A percentile compares a stretch with the other conserved stretches of the same genome.
Conservation (phyloP, 345 rosid genomes). For the Murraya koenigii region DNA sequence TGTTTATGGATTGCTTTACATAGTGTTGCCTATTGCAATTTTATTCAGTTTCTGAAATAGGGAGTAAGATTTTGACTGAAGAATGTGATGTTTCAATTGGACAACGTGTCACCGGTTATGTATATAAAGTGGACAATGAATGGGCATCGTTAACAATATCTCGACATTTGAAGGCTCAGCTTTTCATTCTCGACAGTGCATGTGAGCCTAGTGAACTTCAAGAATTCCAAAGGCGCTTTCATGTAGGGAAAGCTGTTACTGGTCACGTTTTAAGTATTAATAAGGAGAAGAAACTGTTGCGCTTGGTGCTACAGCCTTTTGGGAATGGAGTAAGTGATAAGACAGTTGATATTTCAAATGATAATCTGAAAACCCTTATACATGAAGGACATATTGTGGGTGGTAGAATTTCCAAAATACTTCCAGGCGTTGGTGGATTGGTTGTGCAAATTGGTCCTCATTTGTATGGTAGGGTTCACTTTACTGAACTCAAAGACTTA, state of each 20-base stretch:
- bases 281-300: slow-evolving; percentile 63
- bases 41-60: slow-evolving; percentile 44
- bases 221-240: slow-evolving; percentile 57
- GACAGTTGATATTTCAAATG: slow-evolving; percentile 25
- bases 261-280: slow-evolving; percentile 64
- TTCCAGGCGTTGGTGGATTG: slow-evolving; percentile 82
- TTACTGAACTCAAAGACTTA: slow-evolving; percentile 70
- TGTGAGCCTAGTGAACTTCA: slow-evolving; percentile 68
- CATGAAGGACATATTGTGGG: slow-evolving; percentile 80
- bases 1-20: not conserved
- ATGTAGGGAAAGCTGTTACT: slow-evolving; percentile 60
- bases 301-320: slow-evolving; percentile 62
- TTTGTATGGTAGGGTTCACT: slow-evolving; percentile 79
- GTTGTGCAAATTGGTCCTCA: slow-evolving; percentile 84
- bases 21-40: slow-evolving; percentile 4
- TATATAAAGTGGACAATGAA: slow-evolving; percentile 81
- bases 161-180: slow-evolving; percentile 63
- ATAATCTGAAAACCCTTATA: slow-evolving; percentile 43
- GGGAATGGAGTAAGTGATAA: slow-evolving; percentile 28
- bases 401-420: slow-evolving; percentile 74
- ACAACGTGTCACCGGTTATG: slow-evolving; percentile 60
- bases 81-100: slow-evolving; percentile 56
- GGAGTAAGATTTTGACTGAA: slow-evolving; percentile 29
- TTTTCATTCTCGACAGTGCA: slow-evolving; percentile 77
- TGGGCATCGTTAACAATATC: slow-evolving; percentile 86